Conservation (phyloP, 352 stramenopile species). For the Globisporangium solare region DNA sequence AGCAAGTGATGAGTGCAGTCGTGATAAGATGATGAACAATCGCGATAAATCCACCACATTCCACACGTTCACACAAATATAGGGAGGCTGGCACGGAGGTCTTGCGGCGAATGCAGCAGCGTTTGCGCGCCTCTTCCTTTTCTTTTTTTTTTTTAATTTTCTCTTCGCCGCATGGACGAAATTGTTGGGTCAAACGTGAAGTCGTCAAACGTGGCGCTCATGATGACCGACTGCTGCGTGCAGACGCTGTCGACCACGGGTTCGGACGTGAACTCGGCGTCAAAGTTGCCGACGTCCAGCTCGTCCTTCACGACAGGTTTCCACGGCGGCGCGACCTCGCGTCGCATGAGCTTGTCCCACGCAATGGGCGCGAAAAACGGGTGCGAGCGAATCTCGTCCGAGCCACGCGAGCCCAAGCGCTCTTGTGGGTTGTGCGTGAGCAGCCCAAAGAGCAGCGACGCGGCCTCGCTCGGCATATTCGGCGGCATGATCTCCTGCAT, state of each 20-base stretch:
- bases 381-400: constrained; percentile 71
- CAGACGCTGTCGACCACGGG: constrained; percentile 71
- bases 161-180: constrained; percentile 37
- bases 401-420: constrained; percentile 54
- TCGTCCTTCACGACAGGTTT: constrained; percentile 61
- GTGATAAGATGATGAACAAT: no score
- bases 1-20: no score
- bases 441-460: constrained; percentile 67
- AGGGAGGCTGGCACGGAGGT: no score
- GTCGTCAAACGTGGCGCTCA: constrained; percentile 63
- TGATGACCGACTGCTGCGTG: constrained; percentile 55
- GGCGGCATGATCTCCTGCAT: constrained; percentile 56
- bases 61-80: no score
- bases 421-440: constrained; percentile 71
- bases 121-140: no score
- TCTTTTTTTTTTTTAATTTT: background rate
- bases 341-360: constrained; percentile 73
- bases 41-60: no score
- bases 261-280: constrained; percentile 70
- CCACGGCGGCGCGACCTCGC: constrained; percentile 57
- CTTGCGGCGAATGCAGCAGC: no score
- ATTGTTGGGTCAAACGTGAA: constrained; percentile 75
- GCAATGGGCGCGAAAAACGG: constrained; percentile 82
- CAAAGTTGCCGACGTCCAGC: constrained; percentile 76
- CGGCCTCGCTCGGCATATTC: constrained; percentile 62